Conservation (phyloP, 345 rosid genomes). For the sweet orange (Citrus sinensis) region DVS_A1.0 CM039167.1:28894001-28894500, state of each 20-base stretch:
- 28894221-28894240: slow-evolving; percentile 77
- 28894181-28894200: slow-evolving; percentile 59
- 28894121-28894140: slow-evolving; percentile 22
- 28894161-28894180: slow-evolving; percentile 58
- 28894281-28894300: slow-evolving; percentile 83
- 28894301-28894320: slow-evolving; percentile 73
- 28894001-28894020: neutral
- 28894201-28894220: slow-evolving; percentile 54
- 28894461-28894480: slow-evolving; percentile 56
- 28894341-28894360: slow-evolving; percentile 63
- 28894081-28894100: neutral
- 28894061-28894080: neutral
- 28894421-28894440: slow-evolving; percentile 68
- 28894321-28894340: slow-evolving; percentile 71
- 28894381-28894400: slow-evolving; percentile 74
- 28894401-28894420: slow-evolving; percentile 77
- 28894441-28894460: slow-evolving; percentile 44
- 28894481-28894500: slow-evolving; percentile 18
- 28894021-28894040: neutral
- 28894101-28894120: neutral
- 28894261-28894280: slow-evolving; percentile 79
- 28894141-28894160: slow-evolving; percentile 11
- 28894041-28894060: neutral
- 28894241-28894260: slow-evolving; percentile 71
- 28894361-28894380: slow-evolving; percentile 62